A percentile compares a stretch with the other conserved stretches of the same genome.
These are phyloP conservation scores for Rachicladosporium sp. DNA, from an alignment of 2,329 filamentous ascomycete species.

Conservation along the genomic window DNA sequence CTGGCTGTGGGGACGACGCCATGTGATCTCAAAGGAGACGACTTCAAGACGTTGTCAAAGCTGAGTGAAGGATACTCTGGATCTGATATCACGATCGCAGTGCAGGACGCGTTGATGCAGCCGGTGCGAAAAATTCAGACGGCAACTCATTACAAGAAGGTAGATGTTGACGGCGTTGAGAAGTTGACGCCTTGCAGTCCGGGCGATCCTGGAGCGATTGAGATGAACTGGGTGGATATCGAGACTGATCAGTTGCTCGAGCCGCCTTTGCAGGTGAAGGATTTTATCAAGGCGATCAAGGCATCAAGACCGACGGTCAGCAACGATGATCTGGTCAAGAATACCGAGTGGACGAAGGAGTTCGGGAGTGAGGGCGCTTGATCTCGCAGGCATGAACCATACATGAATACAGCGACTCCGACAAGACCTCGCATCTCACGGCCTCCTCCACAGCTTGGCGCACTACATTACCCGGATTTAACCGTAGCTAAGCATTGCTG, in stretches of 20 bases:
- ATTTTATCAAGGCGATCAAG: constrained; percentile 87
- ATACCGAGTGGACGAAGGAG: constrained; percentile 87
- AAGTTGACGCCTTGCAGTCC: constrained; percentile 87
- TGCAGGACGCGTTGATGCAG: constrained; percentile 95
- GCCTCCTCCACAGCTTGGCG: no score
- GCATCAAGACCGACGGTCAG: constrained; percentile 83
- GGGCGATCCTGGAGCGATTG: constrained; percentile 69
- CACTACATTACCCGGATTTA: no score
- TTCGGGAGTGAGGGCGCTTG: constrained; percentile 58
- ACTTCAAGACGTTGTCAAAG: constrained; percentile 68
- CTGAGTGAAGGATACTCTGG: constrained; percentile 90
- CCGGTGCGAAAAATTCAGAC: constrained; percentile 94
- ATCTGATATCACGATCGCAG: constrained; percentile 88
- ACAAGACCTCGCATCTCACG: no score
- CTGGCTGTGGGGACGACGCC: constrained; percentile 87
- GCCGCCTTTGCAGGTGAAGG: constrained; percentile 74
- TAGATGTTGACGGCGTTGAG: constrained; percentile 52
- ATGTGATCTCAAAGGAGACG: constrained; percentile 63
- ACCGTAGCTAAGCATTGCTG: no score
- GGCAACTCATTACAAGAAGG: constrained; percentile 92
- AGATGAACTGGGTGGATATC: constrained; percentile 89
- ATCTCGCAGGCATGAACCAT: no score
- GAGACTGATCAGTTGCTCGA: constrained; percentile 75
- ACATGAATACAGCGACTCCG: no score
- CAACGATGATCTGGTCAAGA: constrained; percentile 67